phyloP scores from a whole-genome alignment of 495 filamentous ascomycete species.

The Bryoglossum gracile region DNA sequence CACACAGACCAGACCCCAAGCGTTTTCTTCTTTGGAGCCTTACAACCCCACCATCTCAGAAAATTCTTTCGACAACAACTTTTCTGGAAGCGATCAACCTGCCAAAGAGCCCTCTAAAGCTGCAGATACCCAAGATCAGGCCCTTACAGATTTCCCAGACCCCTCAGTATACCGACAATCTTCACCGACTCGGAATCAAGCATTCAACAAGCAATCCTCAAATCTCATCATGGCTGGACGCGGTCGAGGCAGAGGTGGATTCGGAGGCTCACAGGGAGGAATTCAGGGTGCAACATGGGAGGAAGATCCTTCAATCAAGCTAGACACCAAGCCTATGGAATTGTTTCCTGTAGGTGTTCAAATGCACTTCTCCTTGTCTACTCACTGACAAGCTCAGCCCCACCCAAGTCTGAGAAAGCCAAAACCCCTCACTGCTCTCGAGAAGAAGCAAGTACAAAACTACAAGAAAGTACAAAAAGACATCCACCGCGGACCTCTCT shows the following conservation, averaged over 20 bases:
- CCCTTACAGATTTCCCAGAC: too few species aligned
- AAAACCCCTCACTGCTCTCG: conserved; percentile 30
- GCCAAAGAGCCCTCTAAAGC: too few species aligned
- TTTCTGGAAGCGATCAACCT: too few species aligned
- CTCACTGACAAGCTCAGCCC: conserved; percentile 10
- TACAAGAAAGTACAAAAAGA: conserved; percentile 42
- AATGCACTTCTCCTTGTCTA: background rate
- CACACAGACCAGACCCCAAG: too few species aligned
- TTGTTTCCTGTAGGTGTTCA: conserved; percentile 32
- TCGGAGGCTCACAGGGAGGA: conserved; percentile 15
- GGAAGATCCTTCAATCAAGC: conserved; percentile 28
- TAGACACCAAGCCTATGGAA: conserved; percentile 37
- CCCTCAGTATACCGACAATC: too few species aligned
- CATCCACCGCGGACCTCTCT: conserved; percentile 41
- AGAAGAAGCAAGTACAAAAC: conserved; percentile 35
- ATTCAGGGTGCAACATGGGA: conserved; percentile 29
- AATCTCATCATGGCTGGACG: conserved; percentile 25
- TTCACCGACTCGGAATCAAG: too few species aligned
- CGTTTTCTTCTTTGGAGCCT: background rate
- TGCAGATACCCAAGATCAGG: too few species aligned
- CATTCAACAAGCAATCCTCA: too few species aligned
- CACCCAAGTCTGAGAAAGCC: conserved; percentile 36
- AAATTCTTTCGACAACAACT: too few species aligned
- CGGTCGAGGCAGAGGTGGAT: conserved; percentile 29
- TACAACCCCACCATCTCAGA: background rate